Evolutionary conservation across 768 basidiomycete genomes (phyloP), one percentile per base, ranked within the genome.

Genomic region (Leccinum subtestaceum): DNA sequence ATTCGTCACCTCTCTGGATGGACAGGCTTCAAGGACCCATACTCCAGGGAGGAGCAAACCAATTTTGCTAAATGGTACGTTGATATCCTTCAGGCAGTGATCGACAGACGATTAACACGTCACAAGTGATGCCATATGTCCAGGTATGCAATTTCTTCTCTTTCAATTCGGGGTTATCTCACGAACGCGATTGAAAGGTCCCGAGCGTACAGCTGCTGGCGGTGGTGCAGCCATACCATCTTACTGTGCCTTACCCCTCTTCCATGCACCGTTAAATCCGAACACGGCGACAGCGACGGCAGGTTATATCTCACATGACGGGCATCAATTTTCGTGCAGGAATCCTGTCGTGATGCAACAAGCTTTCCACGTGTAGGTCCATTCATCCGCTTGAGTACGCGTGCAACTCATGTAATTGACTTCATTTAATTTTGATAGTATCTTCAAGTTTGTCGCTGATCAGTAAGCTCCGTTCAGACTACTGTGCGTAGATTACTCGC

Each of bases 11-110:
- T 5, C 17, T 19, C 29, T 31, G 38, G 4, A 40, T 12, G 34
- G 4, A 19, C 46, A 84, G 84, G 81, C 10, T 86, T 86, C 73
- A 84, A 80, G 75, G 84, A 87, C 65, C 85, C 85, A 0, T 86
- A 87, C 59, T 78, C 84, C 19, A 76, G 75, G 19, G 82, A 84
- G 43, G 83, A 86, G 52, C 81, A 81, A 62, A 53, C 74, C 1
- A 77, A 78, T 48, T 87, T 85, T 64, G 70, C 72, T 1, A 80
- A 81, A 67, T 86, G 85, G 82, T 81, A 64, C 49, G 77, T 43
- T 5, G 8, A 0, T 23, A 46, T 17, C 1, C 23, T 32, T 23
- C 38, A 48, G 5, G 23, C 6, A 4, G 25, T 23, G 43, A 56
- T 21, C 8, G 5, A 49, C 0, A 3, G 23, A 23, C 23, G 23